Evolutionary conservation across 2,329 filamentous ascomycete species (phyloP), one percentile per base, ranked within the genome.

Genomic region (Hymenoscyphus occultus): DNA sequence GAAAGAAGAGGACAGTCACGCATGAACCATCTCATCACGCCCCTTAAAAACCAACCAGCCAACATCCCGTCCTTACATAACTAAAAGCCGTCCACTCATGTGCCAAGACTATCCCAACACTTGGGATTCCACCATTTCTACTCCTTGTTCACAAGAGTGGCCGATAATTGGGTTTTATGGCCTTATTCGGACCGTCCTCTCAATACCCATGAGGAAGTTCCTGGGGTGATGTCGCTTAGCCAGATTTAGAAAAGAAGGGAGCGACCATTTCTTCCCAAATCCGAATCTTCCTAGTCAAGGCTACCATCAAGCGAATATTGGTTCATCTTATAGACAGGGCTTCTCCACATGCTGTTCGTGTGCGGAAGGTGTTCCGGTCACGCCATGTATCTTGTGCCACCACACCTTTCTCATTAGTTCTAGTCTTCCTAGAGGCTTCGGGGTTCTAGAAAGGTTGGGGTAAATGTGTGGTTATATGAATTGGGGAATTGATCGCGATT

Each of bases 291-390:
- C 14, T 7, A 9, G 16, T 48, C n/a, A 48, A 19, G 2, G 9
- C 7, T 10, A 51, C 4, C n/a, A 51, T 10, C 6, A 54, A 54
- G 12, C 19, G 19, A 13, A 54, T 54, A 54, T 54, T 54, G 19
- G 19, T 13, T 22, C 48, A 54, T 54, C 48, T 28, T 54, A 54
- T 54, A 54, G 48, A 28, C 48, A 54, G 48, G 48, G 48, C 19
- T 54, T 54, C 19, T 54, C 48, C 48, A 54, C 48, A 54, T 54
- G 19, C 48, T 54, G 19, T 19, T 54, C 48, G n/a, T 54, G 48
- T 28, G 48, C 22, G 48, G 48, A 54, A 13, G 19, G 7, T 13
- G 3, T 54, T 3, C 48, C n/a, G 48, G 48, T 12, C 48, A 54
- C 19, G 48, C 48, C 22, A 54, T 22, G 48, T 22, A 54, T 22